Conservation (phyloP, 2,329 filamentous ascomycete species). For the Ceratocystis lukuohia region DNA sequence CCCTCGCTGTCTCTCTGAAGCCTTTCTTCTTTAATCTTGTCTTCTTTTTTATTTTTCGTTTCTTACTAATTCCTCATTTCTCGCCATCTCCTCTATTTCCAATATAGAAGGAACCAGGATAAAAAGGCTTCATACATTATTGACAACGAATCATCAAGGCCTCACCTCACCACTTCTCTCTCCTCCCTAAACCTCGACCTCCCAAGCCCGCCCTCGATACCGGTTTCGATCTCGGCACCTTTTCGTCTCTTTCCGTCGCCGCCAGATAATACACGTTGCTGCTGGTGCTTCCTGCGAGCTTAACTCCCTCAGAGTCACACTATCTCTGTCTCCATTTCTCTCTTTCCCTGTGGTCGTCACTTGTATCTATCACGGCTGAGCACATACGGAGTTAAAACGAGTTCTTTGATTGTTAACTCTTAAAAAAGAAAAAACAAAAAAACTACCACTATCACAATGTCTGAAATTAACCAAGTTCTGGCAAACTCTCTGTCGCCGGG, state of each 20-base stretch:
- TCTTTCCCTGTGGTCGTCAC: conserved; percentile 1
- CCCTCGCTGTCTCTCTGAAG: conserved; percentile 9
- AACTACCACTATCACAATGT: conserved; percentile 47
- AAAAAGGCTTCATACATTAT: conserved; percentile 19
- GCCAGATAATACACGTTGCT: conserved; percentile 2
- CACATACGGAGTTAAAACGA: conserved; percentile 8
- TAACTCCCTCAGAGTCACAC: not conserved
- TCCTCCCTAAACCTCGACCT: not conserved
- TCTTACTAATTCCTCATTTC: conserved; percentile 4
- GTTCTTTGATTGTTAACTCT: not conserved
- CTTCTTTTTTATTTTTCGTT: not conserved
- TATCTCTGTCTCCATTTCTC: not conserved
- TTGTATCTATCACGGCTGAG: conserved; percentile 11
- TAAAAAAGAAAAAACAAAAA: conserved; percentile 19
- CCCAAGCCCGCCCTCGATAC: conserved; percentile 20
- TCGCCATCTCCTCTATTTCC: conserved; percentile 4
- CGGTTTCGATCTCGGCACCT: conserved; percentile 24
- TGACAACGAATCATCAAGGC: not conserved
- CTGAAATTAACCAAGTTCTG: conserved; percentile 98
- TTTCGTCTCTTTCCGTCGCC: conserved; percentile 4
- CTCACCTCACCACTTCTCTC: not conserved
- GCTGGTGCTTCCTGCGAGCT: not conserved
- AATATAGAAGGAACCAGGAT: conserved; percentile 14
- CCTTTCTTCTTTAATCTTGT: conserved; percentile 2
- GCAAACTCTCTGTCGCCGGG: conserved; percentile 90